Base-by-base conservation (phyloP, 495 filamentous ascomycete genomes). In the Collariella sp. region DNA sequence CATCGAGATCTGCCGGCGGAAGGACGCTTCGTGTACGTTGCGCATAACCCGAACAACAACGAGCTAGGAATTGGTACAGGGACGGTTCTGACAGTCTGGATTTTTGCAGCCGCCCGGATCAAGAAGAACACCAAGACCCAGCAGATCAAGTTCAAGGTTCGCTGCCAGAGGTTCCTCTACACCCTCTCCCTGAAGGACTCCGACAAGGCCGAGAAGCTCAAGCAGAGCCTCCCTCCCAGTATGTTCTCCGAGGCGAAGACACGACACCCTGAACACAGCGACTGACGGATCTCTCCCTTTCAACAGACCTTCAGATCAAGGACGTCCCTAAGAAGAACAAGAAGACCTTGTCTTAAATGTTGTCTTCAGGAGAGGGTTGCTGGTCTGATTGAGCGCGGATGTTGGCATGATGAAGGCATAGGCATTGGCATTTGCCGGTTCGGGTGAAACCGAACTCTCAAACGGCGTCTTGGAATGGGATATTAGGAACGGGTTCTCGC, bases 141-240 rank as follows among this genome's bases (percentile, higher is more conserved):
- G 72, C 85, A 91, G 79, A 90, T 89, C 83, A 99, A 99, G 83
- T 97, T 99, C 88, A 99, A 99, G 87, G 94, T 99, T 82, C 88
- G 93, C 71, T 97, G 93, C 82, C 77, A 86, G 66, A 81, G 86
- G 64, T 85, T 89, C 79, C 78, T 97, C 63, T 99, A 99, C 85
- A 95, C 94, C 62, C 84, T 97, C 58, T 86, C 93, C 70, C 84
- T 99, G 66, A 95, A 95, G 82, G 88, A 98, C 76, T 80, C 83
- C 66, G 93, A 96, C 65, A 97, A 96, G 87, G 93, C 91, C 71
- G 93, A 97, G 79, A 99, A 99, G 87, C 84, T 99, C 60, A 97
- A 96, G 88, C 91, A 97, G 84, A 88, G 83, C 75, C 79, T 99
- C 54, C 94, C 93, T 58, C 94, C 93, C 67, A 82, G 93, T 97